These are phyloP conservation scores for Microstroma glucosiphilum DNA, from an alignment of 1,284 basidiomycete species.

Conservation along the genomic window DNA sequence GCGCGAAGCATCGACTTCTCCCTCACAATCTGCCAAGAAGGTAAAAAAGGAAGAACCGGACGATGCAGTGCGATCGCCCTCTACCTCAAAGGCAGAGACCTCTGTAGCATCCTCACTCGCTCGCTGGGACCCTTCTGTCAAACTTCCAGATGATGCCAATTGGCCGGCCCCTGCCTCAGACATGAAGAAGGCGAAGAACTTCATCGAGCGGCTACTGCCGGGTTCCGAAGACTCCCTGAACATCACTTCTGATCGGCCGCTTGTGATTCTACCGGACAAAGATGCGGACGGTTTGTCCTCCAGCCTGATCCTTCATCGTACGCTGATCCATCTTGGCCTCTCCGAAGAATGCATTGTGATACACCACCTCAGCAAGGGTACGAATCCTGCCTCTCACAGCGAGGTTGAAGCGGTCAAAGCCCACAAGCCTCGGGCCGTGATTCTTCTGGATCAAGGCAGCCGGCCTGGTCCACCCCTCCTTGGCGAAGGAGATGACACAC, in stretches of 20 bases:
- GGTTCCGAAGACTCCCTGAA: background rate
- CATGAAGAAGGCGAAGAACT: slow-evolving; percentile 18
- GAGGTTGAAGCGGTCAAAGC: slow-evolving; percentile 21
- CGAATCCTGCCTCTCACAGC: slow-evolving; percentile 16
- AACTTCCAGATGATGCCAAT: slow-evolving; percentile 16
- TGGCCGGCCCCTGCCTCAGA: slow-evolving; percentile 20
- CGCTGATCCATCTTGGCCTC: slow-evolving; percentile 21
- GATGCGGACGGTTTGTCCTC: slow-evolving; percentile 36
- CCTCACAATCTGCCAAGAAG: background rate
- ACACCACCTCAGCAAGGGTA: slow-evolving; percentile 33
- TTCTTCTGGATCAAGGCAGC: slow-evolving; percentile 39
- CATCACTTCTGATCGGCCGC: background rate
- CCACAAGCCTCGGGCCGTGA: slow-evolving; percentile 24
- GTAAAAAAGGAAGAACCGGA: slow-evolving; percentile 13
- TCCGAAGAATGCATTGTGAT: slow-evolving; percentile 19
- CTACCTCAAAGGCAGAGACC: too few species aligned
- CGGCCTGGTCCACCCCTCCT: slow-evolving; percentile 25
- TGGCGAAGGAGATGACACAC: slow-evolving; percentile 10
- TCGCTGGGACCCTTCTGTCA: slow-evolving; percentile 15
- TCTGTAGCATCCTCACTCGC: slow-evolving; percentile 12
- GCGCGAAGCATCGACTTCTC: background rate
- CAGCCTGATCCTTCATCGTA: slow-evolving; percentile 32
- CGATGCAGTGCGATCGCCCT: too few species aligned
- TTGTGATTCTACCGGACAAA: slow-evolving; percentile 33
- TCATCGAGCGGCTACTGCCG: slow-evolving; percentile 9